Percentiles rank a stretch among this genome's conserved stretches.
These are phyloP conservation scores for Diaporthe capsici DNA, from an alignment of 2,329 filamentous ascomycete genomes.

Conservation along the genomic window DNA sequence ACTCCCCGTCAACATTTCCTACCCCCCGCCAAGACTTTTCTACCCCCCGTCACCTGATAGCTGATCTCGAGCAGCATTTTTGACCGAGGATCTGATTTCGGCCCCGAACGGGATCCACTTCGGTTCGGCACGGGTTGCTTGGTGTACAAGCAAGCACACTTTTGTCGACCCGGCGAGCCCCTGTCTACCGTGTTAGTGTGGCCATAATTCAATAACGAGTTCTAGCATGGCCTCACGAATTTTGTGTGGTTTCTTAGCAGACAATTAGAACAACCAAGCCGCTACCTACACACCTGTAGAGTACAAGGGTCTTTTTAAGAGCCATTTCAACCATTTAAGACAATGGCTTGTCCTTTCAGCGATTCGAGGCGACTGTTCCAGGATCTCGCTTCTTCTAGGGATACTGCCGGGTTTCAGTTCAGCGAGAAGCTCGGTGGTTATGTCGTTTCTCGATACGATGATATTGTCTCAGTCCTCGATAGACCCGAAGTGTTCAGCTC, in stretches of 20 bases:
- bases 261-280: no score
- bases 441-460: constrained; percentile 11
- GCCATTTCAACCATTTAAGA: not conserved
- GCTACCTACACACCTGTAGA: no score
- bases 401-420: not conserved
- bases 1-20: no score
- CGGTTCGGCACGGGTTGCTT: constrained; percentile 5
- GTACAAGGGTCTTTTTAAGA: not conserved
- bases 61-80: no score
- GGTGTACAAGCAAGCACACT: not conserved
- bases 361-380: constrained; percentile 5
- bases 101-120: not conserved
- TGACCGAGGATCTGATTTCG: not conserved
- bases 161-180: not conserved
- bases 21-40: no score
- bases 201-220: not conserved
- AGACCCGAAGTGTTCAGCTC: not conserved
- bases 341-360: constrained; percentile 10
- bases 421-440: constrained; percentile 1
- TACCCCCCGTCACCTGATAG: no score
- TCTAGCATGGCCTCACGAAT: no score
- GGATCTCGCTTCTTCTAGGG: constrained; percentile 6
- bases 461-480: not conserved
- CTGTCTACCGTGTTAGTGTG: not conserved
- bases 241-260: no score